Evolutionary conservation across 1,139 yeast genomes (phyloP), one percentile per base, ranked within the genome.

Genomic region (Tardiomyces blankii): DNA sequence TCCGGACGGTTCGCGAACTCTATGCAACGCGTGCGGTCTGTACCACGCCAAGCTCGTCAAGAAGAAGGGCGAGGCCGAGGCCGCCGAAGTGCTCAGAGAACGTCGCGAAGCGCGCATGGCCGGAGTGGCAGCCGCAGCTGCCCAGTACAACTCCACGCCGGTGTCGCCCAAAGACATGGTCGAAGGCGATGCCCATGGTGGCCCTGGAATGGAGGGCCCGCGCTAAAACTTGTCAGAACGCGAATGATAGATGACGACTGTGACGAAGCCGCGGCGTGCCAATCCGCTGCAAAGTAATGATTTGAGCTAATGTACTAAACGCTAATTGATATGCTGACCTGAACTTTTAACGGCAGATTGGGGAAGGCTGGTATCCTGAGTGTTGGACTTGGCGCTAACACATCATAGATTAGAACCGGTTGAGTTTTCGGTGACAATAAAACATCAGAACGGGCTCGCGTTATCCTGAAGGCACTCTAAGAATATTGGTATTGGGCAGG

Each of bases 11-110:
- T 83, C 82, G 13, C 70, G 93, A 44, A 84, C 94, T 0, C 68
- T 87, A 48, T 87, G 95, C 64, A 87, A 87, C 62, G 95, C 95
- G 0, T 87, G 96, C 65, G 96, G 96, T 0, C 69, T 87, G 44
- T 84, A 77, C 61, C 87, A 82, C 63, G 87, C 91, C 25, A 84
- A 84, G 60, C 67, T 82, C 46, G 76, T 78, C 43, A 80, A 80
- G 61, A 69, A 77, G 50, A 78, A 76, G 54, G 91, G 91, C 2
- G 79, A 81, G 33, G 75, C 69, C 1, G 69, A 72, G 44, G 89
- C 91, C 0, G 58, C 48, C 74, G 80, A 42, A 67, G 71, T 60
- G 73, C 70, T 52, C 40, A 50, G 57, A 19, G 55, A 54, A 28
- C 54, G 59, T 8, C 51, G 56, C 30, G 54, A 51, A 38, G 38